Evolutionary conservation across 2,329 filamentous ascomycete genomes (phyloP).

Genomic region (Albophoma yamanashiensis): DNA sequence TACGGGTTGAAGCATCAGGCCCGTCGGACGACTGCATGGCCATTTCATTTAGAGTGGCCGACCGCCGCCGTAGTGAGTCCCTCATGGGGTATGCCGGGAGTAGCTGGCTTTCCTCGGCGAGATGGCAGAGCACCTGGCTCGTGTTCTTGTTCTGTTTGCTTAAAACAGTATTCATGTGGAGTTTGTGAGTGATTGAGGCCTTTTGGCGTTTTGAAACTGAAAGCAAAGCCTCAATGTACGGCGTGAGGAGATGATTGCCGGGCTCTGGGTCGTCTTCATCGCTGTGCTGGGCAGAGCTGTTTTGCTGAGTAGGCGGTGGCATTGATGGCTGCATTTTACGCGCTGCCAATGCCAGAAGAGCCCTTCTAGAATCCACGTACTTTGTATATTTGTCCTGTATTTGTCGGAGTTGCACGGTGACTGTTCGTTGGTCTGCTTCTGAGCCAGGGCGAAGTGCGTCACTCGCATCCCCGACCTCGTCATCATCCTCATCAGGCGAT

Average conservation of each 20-base stretch:
- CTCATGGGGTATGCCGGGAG: slow-evolving; percentile 40
- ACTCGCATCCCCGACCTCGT: slow-evolving; percentile 14
- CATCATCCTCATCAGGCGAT: slow-evolving; percentile 23
- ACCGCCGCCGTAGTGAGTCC: slow-evolving; percentile 18
- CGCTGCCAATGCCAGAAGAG: slow-evolving; percentile 31
- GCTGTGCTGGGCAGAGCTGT: slow-evolving; percentile 2
- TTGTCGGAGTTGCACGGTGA: slow-evolving; percentile 28
- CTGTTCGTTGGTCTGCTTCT: slow-evolving; percentile 13
- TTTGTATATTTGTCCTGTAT: slow-evolving; percentile 43
- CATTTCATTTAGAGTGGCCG: slow-evolving; percentile 34
- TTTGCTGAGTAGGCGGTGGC: slow-evolving; percentile 9
- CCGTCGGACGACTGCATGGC: slow-evolving; percentile 23
- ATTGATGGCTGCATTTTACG: slow-evolving; percentile 18
- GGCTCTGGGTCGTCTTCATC: slow-evolving; percentile 9
- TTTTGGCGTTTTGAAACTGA: slow-evolving; percentile 46
- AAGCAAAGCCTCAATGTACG: slow-evolving; percentile 45
- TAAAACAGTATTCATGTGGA: slow-evolving; percentile 40
- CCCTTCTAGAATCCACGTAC: slow-evolving; percentile 39
- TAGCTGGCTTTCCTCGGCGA: slow-evolving; percentile 53
- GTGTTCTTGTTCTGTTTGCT: slow-evolving; percentile 40
- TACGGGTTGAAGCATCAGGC: slow-evolving; percentile 28
- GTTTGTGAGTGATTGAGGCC: slow-evolving; percentile 44
- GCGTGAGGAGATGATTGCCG: slow-evolving; percentile 36
- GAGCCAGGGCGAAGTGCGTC: slow-evolving; percentile 10
- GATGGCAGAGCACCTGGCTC: slow-evolving; percentile 37